Evolutionary conservation across 768 basidiomycete genomes (phyloP), one percentile per base, ranked within the genome.

Genomic region (Paxillus rubicundulus): DNA sequence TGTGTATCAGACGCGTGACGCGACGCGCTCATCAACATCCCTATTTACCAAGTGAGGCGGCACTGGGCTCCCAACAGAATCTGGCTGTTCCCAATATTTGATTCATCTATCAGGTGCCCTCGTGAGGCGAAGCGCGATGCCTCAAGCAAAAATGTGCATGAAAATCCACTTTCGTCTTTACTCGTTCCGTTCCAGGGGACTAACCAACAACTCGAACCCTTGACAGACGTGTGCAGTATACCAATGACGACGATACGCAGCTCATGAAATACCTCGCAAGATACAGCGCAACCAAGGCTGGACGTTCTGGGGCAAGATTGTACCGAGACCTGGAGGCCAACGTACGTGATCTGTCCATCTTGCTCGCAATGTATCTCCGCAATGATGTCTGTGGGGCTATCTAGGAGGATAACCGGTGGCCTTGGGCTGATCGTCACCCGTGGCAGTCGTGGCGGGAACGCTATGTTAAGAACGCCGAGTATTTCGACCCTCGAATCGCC

Each of bases 391-490:
- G 44, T 38, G 45, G 20, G 20, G 30, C 28, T 17, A 13, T 46
- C n/a, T 53, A 82, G 81, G 64, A 54, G 20, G 52, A 70, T 0
- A 57, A 60, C 0, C 66, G 62, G 53, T 85, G 82, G 81, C 66
- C 72, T 10, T 86, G 82, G 81, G 66, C 75, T n/a, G 54, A 45
- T 16, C 67, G 63, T 6, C 86, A 85, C 62, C 3, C 82, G 3
- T 81, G 74, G 80, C 72, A 74, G n/a, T 82, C 82, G 4, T 87
- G 86, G 86, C 77, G 82, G 20, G 76, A 81, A 42, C 74, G 77
- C n/a, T 87, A 86, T 57, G 70, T 62, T 54, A 80, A 72, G 55
- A 71, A 85, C 45, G 45, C 70, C 36, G 57, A 32, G 0, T 20
- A 56, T 0, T 84, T 82, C 47, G 75, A 85, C 53, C 24, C 9